A percentile compares a stretch with the other conserved stretches of the same genome.
phyloP scores from a whole-genome alignment of 73 alveolate genomes.

The Tetrahymena malaccensis region DNA sequence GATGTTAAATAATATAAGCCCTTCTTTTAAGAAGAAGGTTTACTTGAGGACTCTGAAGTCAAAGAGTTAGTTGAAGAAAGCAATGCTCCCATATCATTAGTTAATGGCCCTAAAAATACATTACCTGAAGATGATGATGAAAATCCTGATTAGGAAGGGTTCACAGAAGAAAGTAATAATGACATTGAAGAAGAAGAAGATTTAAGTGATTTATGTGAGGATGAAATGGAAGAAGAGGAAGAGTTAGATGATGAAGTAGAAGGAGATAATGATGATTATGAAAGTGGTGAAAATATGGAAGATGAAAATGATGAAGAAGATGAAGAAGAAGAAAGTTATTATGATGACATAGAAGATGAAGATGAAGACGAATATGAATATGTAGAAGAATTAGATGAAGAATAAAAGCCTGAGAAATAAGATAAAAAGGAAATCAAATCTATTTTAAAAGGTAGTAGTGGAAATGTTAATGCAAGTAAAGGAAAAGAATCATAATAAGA shows the following conservation, averaged over 20 bases:
- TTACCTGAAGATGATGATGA: neutral
- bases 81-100: neutral
- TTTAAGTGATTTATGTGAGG: neutral
- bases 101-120: neutral
- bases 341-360: neutral
- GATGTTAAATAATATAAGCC: neutral
- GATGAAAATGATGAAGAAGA: neutral
- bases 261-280: neutral
- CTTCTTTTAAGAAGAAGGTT: neutral
- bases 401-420: neutral
- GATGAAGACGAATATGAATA: neutral
- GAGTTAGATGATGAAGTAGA: neutral
- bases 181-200: neutral
- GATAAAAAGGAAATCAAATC: neutral
- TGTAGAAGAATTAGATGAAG: neutral
- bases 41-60: neutral
- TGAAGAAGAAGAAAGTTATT: neutral
- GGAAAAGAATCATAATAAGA: neutral
- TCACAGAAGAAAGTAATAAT: neutral
- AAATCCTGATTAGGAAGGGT: neutral
- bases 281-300: neutral
- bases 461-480: neutral
- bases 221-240: neutral
- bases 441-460: neutral
- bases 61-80: neutral